A percentile compares a stretch with the other conserved stretches of the same genome.
These are phyloP conservation scores for Cucurbita maxima DNA, from an alignment of 306 rosid species.

Conservation along the genomic window DNA sequence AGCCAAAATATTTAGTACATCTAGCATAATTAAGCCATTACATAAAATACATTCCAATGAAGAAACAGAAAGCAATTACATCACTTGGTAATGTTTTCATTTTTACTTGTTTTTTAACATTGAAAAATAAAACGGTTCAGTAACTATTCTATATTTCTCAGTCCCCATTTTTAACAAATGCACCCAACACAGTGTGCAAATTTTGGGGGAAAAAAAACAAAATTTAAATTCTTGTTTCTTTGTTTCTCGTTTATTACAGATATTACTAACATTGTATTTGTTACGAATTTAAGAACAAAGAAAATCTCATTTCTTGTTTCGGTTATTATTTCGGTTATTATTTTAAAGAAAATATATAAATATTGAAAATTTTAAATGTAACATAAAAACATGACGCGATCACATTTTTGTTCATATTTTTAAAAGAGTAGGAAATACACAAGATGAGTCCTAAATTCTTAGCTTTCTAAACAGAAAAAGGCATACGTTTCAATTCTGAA, in stretches of 20 bases:
- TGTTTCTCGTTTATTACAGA: too few relatives aligned
- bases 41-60: neutral
- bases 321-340: neutral
- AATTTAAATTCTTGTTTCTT: too few relatives aligned
- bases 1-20: neutral
- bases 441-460: neutral
- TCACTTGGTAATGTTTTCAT: too few relatives aligned
- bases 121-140: neutral
- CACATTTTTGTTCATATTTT: neutral
- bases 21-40: neutral
- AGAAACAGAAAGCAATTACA: neutral
- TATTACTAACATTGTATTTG: neutral
- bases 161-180: neutral
- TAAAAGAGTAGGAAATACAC: neutral
- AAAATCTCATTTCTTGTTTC: neutral
- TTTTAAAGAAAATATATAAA: neutral
- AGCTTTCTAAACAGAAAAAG: neutral
- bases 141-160: neutral
- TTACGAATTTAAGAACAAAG: neutral
- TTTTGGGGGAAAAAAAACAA: too few relatives aligned
- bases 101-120: too few relatives aligned
- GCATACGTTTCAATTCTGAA: neutral
- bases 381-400: neutral
- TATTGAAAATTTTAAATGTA: neutral
- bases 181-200: neutral